Conservation (phyloP, 768 basidiomycete species). For the Amanita rimosa region DNA sequence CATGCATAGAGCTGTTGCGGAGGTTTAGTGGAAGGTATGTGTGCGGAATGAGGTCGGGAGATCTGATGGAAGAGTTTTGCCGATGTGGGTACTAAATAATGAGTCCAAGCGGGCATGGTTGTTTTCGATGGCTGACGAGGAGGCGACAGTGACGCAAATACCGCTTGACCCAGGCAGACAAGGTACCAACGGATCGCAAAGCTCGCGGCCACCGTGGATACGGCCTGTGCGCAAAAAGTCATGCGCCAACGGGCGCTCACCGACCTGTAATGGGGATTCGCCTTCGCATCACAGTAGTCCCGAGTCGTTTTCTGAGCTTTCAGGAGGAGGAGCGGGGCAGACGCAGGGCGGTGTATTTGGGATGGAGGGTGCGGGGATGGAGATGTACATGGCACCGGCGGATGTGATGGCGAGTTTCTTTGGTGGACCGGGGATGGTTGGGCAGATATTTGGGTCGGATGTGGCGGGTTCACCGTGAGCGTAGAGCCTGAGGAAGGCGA, state of each 20-base stretch:
- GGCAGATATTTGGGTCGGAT: conserved; percentile 13
- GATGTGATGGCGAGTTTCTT: conserved; percentile 52
- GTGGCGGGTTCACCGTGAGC: not conserved
- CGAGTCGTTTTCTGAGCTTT: conserved; percentile 59
- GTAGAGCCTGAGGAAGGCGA: too few relatives aligned
- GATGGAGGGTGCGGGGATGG: not conserved
- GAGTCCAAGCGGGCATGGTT: not conserved
- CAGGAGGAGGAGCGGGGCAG: conserved; percentile 12
- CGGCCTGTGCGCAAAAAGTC: conserved; percentile 78
- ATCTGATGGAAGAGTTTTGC: conserved; percentile 93
- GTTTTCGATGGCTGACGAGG: not conserved
- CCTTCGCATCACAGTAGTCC: conserved; percentile 46
- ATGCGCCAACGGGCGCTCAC: conserved; percentile 25
- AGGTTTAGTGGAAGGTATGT: conserved; percentile 89
- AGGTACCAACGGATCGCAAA: conserved; percentile 16
- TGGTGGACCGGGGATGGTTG: conserved; percentile 24
- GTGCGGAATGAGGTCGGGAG: conserved; percentile 83
- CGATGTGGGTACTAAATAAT: conserved; percentile 39
- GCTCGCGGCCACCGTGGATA: conserved; percentile 70
- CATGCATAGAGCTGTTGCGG: conserved; percentile 78
- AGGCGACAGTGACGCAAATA: conserved; percentile 60
- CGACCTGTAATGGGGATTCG: conserved; percentile 28
- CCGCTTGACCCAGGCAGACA: conserved; percentile 62
- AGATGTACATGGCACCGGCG: conserved; percentile 41
- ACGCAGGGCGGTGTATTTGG: conserved; percentile 1